These are phyloP conservation scores for Ananas comosus DNA, from an alignment of 176 grass and related monocot genomes.

Conservation along the genomic window DNA sequence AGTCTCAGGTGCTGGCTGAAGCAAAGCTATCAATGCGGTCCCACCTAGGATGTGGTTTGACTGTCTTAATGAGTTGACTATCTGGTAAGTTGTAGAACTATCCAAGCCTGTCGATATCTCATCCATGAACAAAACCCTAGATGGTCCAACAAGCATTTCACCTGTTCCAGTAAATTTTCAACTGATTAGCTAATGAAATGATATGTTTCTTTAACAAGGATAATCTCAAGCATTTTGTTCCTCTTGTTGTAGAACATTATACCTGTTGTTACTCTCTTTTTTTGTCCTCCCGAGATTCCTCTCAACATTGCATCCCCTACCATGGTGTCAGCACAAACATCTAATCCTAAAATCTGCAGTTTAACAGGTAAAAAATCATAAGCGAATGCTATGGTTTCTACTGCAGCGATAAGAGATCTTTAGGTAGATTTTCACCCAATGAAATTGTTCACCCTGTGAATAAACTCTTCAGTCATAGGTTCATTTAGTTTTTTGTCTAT, in stretches of 20 bases:
- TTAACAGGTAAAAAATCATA: no score
- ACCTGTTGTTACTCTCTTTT: slow-evolving; percentile 21
- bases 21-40: slow-evolving; percentile 21
- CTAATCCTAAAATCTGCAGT: slow-evolving; percentile 19
- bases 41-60: slow-evolving; percentile 10
- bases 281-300: slow-evolving; percentile 27
- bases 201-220: background rate
- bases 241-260: background rate
- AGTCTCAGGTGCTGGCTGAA: slow-evolving; percentile 22
- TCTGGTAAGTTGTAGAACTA: slow-evolving; percentile 30
- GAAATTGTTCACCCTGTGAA: no score
- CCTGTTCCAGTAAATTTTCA: background rate
- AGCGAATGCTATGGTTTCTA: no score
- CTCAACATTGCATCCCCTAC: slow-evolving; percentile 21
- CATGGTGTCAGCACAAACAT: slow-evolving; percentile 13
- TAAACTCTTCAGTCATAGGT: no score
- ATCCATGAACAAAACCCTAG: slow-evolving; percentile 18
- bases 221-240: background rate
- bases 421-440: no score
- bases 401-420: no score
- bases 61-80: slow-evolving; percentile 22
- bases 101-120: slow-evolving; percentile 26
- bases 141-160: slow-evolving; percentile 18
- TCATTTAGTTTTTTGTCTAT: no score
- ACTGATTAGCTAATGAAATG: background rate